Evolutionary conservation across 1,284 basidiomycete genomes (phyloP), one percentile per base, ranked within the genome.

Genomic region (Melanopsichium pennsylvanicum): DNA sequence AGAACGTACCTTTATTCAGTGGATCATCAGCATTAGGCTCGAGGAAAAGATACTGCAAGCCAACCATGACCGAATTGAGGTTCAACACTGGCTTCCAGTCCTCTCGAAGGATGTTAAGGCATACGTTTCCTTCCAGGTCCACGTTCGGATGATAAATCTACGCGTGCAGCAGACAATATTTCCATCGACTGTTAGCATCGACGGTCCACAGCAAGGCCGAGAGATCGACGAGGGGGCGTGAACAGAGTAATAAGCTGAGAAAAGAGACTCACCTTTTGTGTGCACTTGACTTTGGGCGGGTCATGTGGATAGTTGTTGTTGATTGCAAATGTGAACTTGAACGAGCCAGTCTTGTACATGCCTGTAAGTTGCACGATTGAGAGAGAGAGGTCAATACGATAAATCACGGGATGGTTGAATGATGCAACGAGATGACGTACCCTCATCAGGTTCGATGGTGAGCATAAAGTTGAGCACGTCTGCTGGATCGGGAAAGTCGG

Each of bases 61-160:
- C 96, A 68, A 97, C 92, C 89, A 97, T 93, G 66, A 98, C 91
- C 31, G 93, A 92, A 82, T 93, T 97, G 51, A 97, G 86, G 82
- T 97, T 97, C 46, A 98, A 86, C 4, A 97, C 96, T 13, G 96
- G 96, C 81, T 99, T 99, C 96, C 96, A 99, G 84, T 98, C 96
- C 85, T 98, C 96, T 81, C 96, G 88, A 58, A 98, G 86, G 76
- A 98, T 97, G 84, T 98, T 98, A 27, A 84, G 79, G 61, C 83
- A 83, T 32, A 97, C 93, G 73, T 97, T 97, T 43, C 94, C 94
- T 39, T 97, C 92, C 29, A 97, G 86, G 82, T 99, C 95, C 40
- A 99, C 89, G 79, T 99, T 99, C 2, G 96, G 96, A 82, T 99
- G 96, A 83, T 99, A 98, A 81, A 98, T 97, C 94, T 96, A 68